phyloP scores from a whole-genome alignment of 768 basidiomycete species.

The Boletus reticuloceps region DNA sequence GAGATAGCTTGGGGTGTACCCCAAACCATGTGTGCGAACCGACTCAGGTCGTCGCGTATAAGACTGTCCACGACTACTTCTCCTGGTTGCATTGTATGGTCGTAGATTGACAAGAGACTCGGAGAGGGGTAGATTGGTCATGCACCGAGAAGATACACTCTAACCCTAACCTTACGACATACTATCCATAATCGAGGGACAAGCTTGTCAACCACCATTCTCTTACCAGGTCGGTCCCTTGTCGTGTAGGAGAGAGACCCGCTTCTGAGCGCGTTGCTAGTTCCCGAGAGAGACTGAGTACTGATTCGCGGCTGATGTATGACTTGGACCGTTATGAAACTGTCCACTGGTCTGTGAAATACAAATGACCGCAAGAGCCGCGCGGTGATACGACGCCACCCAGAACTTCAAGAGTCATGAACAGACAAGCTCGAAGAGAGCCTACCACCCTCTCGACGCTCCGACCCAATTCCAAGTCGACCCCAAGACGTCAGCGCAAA shows the following conservation, averaged over 20 bases:
- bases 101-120: too few relatives aligned
- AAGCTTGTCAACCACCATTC: slow-evolving; percentile 61
- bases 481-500: slow-evolving; percentile 70
- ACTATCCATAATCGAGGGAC: too few relatives aligned
- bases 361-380: too few relatives aligned
- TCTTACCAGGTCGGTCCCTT: slow-evolving; percentile 82
- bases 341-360: too few relatives aligned
- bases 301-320: slow-evolving; percentile 89
- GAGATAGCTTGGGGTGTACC: too few relatives aligned
- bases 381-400: slow-evolving; percentile 72
- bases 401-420: slow-evolving; percentile 92
- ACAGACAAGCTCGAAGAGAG: slow-evolving; percentile 97
- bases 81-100: too few relatives aligned
- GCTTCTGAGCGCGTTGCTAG: slow-evolving; percentile 36
- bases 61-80: too few relatives aligned
- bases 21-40: too few relatives aligned
- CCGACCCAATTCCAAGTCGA: slow-evolving; percentile 75
- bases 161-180: too few relatives aligned
- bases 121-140: too few relatives aligned
- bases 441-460: slow-evolving; percentile 89
- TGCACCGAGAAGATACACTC: too few relatives aligned
- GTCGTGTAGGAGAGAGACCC: not conserved
- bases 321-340: slow-evolving; percentile 92
- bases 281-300: slow-evolving; percentile 99
- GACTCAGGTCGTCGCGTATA: too few relatives aligned